Conservation (phyloP, 495 filamentous ascomycete genomes). For the Aspergillus cristatus region DNA sequence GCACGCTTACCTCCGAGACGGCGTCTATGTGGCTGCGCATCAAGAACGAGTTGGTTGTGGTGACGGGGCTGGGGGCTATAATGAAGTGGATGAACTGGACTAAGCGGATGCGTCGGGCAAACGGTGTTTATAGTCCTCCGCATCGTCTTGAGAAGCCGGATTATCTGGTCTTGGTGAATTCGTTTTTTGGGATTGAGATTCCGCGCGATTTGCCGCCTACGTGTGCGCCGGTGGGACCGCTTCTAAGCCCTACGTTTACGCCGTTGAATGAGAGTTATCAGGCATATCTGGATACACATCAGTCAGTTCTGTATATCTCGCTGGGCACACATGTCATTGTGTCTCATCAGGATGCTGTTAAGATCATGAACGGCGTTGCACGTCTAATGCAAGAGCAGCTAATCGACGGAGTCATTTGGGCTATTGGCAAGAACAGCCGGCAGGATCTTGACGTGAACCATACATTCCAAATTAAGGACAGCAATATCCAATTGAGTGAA, state of each 20-base stretch:
- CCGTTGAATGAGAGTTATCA: conserved; percentile 11
- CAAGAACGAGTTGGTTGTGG: conserved; percentile 17
- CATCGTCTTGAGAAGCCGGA: conserved; percentile 23
- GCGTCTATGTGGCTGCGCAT: conserved; percentile 24
- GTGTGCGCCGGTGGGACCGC: conserved; percentile 23
- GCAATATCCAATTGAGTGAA: conserved; percentile 8
- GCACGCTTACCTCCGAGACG: conserved; percentile 22
- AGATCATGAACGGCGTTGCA: conserved; percentile 17
- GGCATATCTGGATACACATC: conserved; percentile 14
- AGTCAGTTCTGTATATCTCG: conserved; percentile 23
- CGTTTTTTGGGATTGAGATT: conserved; percentile 31
- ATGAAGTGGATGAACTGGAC: conserved; percentile 16
- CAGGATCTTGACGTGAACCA: conserved; percentile 10
- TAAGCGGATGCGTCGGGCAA: conserved; percentile 18
- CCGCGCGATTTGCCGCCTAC: conserved; percentile 28
- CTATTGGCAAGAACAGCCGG: conserved; percentile 11
- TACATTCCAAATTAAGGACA: background rate
- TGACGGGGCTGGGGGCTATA: conserved; percentile 13
- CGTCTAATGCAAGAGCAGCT: conserved; percentile 12
- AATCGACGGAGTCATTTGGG: conserved; percentile 32
- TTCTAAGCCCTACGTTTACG: conserved; percentile 19
- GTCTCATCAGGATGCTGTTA: conserved; percentile 8
- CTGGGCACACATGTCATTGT: conserved; percentile 32
- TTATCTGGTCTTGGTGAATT: conserved; percentile 32
- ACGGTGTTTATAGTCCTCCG: conserved; percentile 16